Percentiles rank a stretch among this genome's conserved stretches.
These are phyloP conservation scores for Arthrobotrys megalospora DNA, from an alignment of 2,329 filamentous ascomycete genomes.

Conservation along the genomic window DNA sequence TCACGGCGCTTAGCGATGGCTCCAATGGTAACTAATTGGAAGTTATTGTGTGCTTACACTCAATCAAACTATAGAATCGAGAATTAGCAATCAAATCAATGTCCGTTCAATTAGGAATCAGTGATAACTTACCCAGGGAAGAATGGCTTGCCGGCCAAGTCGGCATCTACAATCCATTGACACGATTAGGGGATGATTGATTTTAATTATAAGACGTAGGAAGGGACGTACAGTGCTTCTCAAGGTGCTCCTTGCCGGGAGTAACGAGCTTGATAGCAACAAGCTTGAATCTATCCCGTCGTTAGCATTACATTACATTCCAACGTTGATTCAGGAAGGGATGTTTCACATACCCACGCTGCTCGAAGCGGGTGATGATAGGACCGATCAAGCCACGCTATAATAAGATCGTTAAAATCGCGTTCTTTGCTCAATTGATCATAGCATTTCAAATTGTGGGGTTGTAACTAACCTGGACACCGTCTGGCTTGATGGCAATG, in stretches of 20 bases:
- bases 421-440: conserved; percentile 58
- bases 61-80: conserved; percentile 59
- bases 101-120: conserved; percentile 67
- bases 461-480: conserved; percentile 84
- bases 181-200: conserved; percentile 19
- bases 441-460: conserved; percentile 45
- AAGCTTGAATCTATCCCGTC: conserved; percentile 86
- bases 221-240: conserved; percentile 85
- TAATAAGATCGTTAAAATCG: conserved; percentile 30
- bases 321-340: neutral
- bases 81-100: conserved; percentile 15
- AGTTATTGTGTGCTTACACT: conserved; percentile 14
- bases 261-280: conserved; percentile 95
- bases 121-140: conserved; percentile 91
- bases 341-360: conserved; percentile 79
- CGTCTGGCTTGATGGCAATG: conserved; percentile 99
- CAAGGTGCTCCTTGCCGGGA: conserved; percentile 93
- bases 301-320: conserved; percentile 34
- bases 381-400: conserved; percentile 97
- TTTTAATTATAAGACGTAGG: neutral
- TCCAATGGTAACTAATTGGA: neutral
- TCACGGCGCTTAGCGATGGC: conserved; percentile 62
- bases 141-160: conserved; percentile 95
- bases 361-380: conserved; percentile 99
- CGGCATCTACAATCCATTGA: conserved; percentile 74